phyloP scores from a whole-genome alignment of 805 yeast genomes.

The Spathaspora sp. region DNA sequence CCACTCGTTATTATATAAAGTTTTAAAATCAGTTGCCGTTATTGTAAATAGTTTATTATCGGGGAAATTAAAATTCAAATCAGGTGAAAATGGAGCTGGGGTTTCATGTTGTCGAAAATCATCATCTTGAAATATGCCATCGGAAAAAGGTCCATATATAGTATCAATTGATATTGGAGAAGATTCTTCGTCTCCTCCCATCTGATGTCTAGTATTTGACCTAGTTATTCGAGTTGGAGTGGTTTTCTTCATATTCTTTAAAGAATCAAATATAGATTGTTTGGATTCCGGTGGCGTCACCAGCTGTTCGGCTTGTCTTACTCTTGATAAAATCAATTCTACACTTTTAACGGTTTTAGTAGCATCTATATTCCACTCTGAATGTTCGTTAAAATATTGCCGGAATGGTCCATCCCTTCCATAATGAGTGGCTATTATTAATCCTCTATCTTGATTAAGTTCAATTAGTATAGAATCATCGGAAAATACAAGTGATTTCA shows the following conservation, averaged over 20 bases:
- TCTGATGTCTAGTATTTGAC: slow-evolving; percentile 4
- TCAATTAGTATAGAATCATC: slow-evolving; percentile 11
- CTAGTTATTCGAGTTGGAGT: slow-evolving; percentile 4
- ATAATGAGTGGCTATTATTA: slow-evolving; percentile 9
- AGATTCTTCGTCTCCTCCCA: slow-evolving; percentile 1
- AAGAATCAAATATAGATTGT: not conserved
- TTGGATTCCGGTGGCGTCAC: not conserved
- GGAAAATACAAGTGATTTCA: slow-evolving; percentile 10
- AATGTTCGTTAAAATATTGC: slow-evolving; percentile 7
- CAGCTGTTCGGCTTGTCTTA: slow-evolving; percentile 1
- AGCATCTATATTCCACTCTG: slow-evolving; percentile 4
- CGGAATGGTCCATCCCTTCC: slow-evolving; percentile 9
- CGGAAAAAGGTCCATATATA: not conserved
- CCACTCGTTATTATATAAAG: slow-evolving; percentile 80
- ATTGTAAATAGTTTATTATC: slow-evolving; percentile 56
- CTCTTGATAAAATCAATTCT: slow-evolving; percentile 1
- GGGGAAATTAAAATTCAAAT: slow-evolving; percentile 47
- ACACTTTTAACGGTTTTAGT: slow-evolving; percentile 2
- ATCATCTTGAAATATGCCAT: slow-evolving; percentile 3
- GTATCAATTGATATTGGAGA: slow-evolving; percentile 2
- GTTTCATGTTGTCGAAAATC: slow-evolving; percentile 14
- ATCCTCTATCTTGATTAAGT: slow-evolving; percentile 6
- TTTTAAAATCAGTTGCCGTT: slow-evolving; percentile 67
- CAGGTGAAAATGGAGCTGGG: slow-evolving; percentile 42
- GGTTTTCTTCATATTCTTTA: not conserved